Conservation (phyloP, 352 stramenopile species). For the Phytophthora colocasiae region DNA sequence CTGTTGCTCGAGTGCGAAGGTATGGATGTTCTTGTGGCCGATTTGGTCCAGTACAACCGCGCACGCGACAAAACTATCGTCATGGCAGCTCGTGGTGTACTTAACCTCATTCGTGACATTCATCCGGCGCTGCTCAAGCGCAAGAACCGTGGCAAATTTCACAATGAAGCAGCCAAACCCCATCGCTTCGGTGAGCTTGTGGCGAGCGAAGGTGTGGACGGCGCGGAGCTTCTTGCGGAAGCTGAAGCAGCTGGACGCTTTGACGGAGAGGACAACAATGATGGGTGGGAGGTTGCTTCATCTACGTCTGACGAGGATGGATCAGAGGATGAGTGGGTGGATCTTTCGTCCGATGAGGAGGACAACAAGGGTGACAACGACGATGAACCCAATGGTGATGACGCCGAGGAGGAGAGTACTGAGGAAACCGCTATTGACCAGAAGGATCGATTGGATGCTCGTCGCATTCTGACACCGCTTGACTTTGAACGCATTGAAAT, state of each 20-base stretch:
- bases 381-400: slow-evolving; percentile 52
- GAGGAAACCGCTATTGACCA: slow-evolving; percentile 54
- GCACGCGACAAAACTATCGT: slow-evolving; percentile 96
- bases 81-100: slow-evolving; percentile 95
- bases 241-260: slow-evolving; percentile 77
- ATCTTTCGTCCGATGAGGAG: slow-evolving; percentile 71
- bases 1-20: slow-evolving; percentile 94
- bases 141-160: slow-evolving; percentile 96
- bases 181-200: slow-evolving; percentile 93
- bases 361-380: slow-evolving; percentile 53
- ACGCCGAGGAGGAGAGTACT: slow-evolving; percentile 49
- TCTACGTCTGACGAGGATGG: slow-evolving; percentile 70
- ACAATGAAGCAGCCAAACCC: slow-evolving; percentile 83
- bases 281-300: slow-evolving; percentile 85
- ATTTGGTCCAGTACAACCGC: slow-evolving; percentile 97
- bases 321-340: slow-evolving; percentile 78
- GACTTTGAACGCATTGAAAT: slow-evolving; percentile 92
- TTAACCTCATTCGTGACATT: slow-evolving; percentile 97
- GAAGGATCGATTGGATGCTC: slow-evolving; percentile 86
- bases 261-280: slow-evolving; percentile 82
- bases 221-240: slow-evolving; percentile 94
- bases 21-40: slow-evolving; percentile 90
- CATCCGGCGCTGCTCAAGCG: slow-evolving; percentile 96
- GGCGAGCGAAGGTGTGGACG: slow-evolving; percentile 94
- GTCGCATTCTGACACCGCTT: slow-evolving; percentile 88